Percentiles rank a stretch among this genome's conserved stretches.
These are phyloP conservation scores for Bipolaris victoriae DNA, from an alignment of 2,329 filamentous ascomycete species.

Conservation along the genomic window DNA sequence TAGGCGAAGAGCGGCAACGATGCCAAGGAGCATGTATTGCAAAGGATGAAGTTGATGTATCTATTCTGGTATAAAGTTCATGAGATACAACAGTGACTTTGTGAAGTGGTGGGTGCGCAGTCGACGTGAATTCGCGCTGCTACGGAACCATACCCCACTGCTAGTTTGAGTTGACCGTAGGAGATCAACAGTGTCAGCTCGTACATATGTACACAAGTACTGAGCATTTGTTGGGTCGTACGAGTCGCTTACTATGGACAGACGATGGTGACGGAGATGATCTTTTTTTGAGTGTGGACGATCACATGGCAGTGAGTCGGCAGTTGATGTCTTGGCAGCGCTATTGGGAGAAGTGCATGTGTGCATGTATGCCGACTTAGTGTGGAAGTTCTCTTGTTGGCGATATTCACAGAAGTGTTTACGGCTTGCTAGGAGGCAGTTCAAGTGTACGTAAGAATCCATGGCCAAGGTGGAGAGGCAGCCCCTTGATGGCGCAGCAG, in stretches of 20 bases:
- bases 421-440: too few relatives aligned
- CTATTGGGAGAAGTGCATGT: too few relatives aligned
- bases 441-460: too few relatives aligned
- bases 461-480: not conserved
- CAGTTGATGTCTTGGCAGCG: not conserved
- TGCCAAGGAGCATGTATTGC: not conserved
- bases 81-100: not conserved
- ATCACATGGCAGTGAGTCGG: not conserved
- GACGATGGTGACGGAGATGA: too few relatives aligned
- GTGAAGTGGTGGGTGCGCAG: not conserved
- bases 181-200: not conserved
- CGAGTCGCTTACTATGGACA: not conserved
- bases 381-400: too few relatives aligned
- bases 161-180: too few relatives aligned
- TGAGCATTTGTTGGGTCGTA: not conserved
- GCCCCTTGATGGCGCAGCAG: constrained; percentile 10
- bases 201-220: not conserved
- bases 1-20: not conserved
- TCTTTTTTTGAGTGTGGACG: not conserved
- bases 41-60: not conserved
- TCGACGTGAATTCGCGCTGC: not conserved
- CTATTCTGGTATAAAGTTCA: not conserved
- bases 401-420: too few relatives aligned
- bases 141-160: not conserved
- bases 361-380: too few relatives aligned